Evolutionary conservation across 108 stramenopile species (phyloP), one percentile per base, ranked within the genome.

Genomic region (Skeletonema tropicum): DNA sequence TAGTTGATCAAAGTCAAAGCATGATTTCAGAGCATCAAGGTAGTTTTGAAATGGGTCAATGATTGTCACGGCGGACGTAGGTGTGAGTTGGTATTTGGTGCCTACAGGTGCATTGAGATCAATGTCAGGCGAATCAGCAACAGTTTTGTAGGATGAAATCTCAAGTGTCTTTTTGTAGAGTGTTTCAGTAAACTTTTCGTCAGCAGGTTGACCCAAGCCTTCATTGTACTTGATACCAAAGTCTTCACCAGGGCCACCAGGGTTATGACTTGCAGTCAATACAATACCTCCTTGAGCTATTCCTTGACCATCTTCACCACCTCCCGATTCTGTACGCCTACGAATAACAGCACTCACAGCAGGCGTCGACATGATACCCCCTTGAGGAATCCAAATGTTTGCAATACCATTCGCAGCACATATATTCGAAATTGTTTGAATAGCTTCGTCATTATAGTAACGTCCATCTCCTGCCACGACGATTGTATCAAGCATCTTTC

Each of bases 151-250:
- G 3, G 72, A 74, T 45, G 71, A 60, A 57, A 95, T 90, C 39
- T 75, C 59, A 38, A 92, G 64, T 26, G 86, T 92, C 45, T 79
- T 68, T 65, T 89, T 71, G 78, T 95, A 95, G 7, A 93, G 85
- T 23, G 88, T 87, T 60, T 98, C 91, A 11, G 99, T 99, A 58
- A 99, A 89, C 19, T 88, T 86, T 83, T 99, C 99, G 12, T 93
- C 97, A 12, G 98, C 99, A 7, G 99, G 98, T 49, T 98, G 97
- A 12, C 99, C 99, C 82, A 86, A 86, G 4, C 63, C 92, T 66
- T 90, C 92, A 83, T 99, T 99, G 90, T 97, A 99, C 74, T 98
- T 98, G 76, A 98, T 93, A 15, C 97, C 97, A 76, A 98, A 98
- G 75, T 99, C 98, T 71, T 95, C 97, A 30, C 96, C 95, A 9